Evolutionary conservation across 169 alveolate genomes (phyloP), one percentile per base, ranked within the genome.

Genomic region (Cardiosporidium cionae): DNA sequence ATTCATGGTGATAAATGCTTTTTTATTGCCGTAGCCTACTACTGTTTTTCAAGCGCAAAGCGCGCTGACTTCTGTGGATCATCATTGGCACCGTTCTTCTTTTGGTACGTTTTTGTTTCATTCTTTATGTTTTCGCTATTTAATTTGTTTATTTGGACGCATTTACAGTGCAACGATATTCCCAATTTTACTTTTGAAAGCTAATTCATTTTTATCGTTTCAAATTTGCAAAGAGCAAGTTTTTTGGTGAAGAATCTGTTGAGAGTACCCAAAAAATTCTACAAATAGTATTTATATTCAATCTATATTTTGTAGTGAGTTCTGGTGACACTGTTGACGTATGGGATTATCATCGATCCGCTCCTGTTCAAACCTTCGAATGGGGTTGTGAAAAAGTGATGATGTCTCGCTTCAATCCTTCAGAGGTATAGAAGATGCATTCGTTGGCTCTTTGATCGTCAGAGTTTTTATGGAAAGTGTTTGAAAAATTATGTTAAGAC

Each of bases 311-410:
- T 25, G 70, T 68, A 69, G 76, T 52, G 37, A 16, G 89, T 86
- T 3, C 81, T 0, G 76, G 76, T 7, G 76, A 69, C 25, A 32
- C 63, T 2, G 67, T 69, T n/a, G 52, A 90, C 44, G 84, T 94
- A 22, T 94, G 98, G 98, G 92, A 92, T 68, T 88, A 86, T 79
- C 90, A 92, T 74, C 86, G 98, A 80, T 83, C 93, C 67, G 76
- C 28, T 31, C 76, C 76, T 0, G 34, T 69, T 27, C 80, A 87
- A 37, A 82, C 72, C 68, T 92, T 86, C 83, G 87, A 87, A 65
- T 89, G 96, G 92, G 94, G 95, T 29, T 78, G 78, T 27, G 96
- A 92, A 78, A 81, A 93, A 7, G 89, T 88, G 33, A 74, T 84
- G 32, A 84, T 87, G 64, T 89, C 90, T 3, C 92, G 89, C 67